phyloP scores from a whole-genome alignment of 495 filamentous ascomycete species.

The Parathielavia appendiculata region DNA sequence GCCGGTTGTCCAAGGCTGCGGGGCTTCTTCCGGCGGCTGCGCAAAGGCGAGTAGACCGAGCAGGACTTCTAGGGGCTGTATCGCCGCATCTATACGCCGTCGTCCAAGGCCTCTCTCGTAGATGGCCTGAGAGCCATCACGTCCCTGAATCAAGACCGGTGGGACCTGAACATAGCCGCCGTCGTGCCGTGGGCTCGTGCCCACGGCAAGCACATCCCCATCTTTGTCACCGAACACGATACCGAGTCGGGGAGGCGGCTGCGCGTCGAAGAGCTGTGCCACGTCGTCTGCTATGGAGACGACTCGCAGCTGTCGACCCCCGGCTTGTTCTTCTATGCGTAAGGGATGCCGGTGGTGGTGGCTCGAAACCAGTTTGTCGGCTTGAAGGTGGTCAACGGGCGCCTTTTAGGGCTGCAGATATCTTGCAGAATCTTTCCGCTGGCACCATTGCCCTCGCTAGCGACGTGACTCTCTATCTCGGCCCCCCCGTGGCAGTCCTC shows the following conservation, averaged over 20 bases:
- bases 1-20: conserved; percentile 6
- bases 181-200: conserved; percentile 1
- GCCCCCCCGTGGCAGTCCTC: too few species aligned
- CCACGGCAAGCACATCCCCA: conserved; percentile 4
- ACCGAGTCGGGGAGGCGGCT: conserved; percentile 6
- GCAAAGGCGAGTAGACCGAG: conserved; percentile 3
- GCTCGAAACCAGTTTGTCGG: conserved; percentile 8
- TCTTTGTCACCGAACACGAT: conserved; percentile 6
- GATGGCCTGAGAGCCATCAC: conserved; percentile 6
- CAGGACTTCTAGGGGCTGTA: neutral
- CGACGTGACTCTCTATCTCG: too few species aligned
- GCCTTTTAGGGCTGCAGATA: too few species aligned
- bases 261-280: neutral
- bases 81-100: neutral
- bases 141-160: conserved; percentile 8
- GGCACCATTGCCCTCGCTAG: too few species aligned
- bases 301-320: conserved; percentile 10
- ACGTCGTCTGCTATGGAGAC: conserved; percentile 9
- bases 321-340: conserved; percentile 7
- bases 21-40: conserved; percentile 5
- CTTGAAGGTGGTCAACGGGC: too few species aligned
- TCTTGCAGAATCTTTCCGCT: too few species aligned
- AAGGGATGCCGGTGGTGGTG: conserved; percentile 11
- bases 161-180: conserved; percentile 4
- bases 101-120: neutral